These are phyloP conservation scores for Cudoniella acicularis DNA, from an alignment of 495 filamentous ascomycete species.

Conservation along the genomic window DNA sequence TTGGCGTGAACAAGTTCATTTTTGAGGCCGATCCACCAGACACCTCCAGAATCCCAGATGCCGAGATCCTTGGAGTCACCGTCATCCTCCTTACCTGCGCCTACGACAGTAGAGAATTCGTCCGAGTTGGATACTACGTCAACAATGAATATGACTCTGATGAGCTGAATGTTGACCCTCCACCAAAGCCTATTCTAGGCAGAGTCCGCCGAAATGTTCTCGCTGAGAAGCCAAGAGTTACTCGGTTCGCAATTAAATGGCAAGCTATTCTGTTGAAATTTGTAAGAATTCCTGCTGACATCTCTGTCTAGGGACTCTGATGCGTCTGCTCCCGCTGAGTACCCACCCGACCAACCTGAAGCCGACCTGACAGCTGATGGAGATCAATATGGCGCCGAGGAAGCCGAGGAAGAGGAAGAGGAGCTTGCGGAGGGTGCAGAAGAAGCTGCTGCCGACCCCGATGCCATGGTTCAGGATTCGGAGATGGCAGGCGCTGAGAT, in stretches of 20 bases:
- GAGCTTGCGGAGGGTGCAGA: conserved; percentile 43
- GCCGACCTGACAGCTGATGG: conserved; percentile 84
- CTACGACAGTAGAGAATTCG: conserved; percentile 95
- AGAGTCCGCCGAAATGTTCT: conserved; percentile 87
- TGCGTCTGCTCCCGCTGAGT: conserved; percentile 91
- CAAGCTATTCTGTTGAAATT: conserved; percentile 37
- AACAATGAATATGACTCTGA: conserved; percentile 98
- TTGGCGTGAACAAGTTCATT: conserved; percentile 97
- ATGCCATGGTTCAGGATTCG: conserved; percentile 59
- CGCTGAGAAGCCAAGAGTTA: conserved; percentile 95
- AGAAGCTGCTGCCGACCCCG: conserved; percentile 33
- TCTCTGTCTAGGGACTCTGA: conserved; percentile 74
- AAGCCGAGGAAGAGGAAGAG: conserved; percentile 63
- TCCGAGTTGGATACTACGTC: conserved; percentile 97
- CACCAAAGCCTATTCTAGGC: conserved; percentile 86
- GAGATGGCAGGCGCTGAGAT: conserved; percentile 77
- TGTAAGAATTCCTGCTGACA: conserved; percentile 19
- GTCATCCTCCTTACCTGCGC: conserved; percentile 95
- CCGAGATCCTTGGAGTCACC: conserved; percentile 94
- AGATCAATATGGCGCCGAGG: conserved; percentile 84
- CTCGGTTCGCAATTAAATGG: conserved; percentile 99
- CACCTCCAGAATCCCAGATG: conserved; percentile 81
- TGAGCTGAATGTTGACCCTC: conserved; percentile 81
- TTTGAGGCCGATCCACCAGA: conserved; percentile 94
- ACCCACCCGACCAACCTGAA: conserved; percentile 95